phyloP scores from a whole-genome alignment of 495 filamentous ascomycete genomes.

The Hyaloscypha variabilis region DNA sequence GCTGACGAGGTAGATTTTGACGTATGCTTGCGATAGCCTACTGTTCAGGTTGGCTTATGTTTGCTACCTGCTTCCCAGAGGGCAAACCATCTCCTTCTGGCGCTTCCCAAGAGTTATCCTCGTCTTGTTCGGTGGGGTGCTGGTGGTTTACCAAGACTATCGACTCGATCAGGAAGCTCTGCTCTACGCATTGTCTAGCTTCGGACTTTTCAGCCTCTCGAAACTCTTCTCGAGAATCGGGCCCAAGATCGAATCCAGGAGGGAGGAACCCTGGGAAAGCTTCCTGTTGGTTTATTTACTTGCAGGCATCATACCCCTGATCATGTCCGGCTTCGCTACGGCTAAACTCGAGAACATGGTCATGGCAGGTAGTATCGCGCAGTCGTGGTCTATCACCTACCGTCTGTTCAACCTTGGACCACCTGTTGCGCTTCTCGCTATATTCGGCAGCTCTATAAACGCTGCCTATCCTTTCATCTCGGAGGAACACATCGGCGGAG shows the following conservation, averaged over 20 bases:
- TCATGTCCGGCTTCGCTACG: slow-evolving; percentile 20
- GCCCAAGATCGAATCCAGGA: slow-evolving; percentile 20
- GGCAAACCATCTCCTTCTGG: neutral
- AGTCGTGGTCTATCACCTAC: slow-evolving; percentile 17
- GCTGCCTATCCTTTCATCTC: slow-evolving; percentile 23
- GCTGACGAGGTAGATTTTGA: slow-evolving; percentile 19
- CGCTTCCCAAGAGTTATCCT: slow-evolving; percentile 15
- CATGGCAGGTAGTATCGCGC: slow-evolving; percentile 8
- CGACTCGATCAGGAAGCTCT: slow-evolving; percentile 18
- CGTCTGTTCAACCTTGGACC: slow-evolving; percentile 17
- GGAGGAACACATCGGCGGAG: slow-evolving; percentile 18
- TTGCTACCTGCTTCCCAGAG: slow-evolving; percentile 13
- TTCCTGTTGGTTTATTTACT: slow-evolving; percentile 24
- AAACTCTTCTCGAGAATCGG: slow-evolving; percentile 25
- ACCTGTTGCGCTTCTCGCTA: slow-evolving; percentile 12
- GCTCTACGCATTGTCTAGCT: slow-evolving; percentile 7
- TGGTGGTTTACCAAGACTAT: slow-evolving; percentile 21
- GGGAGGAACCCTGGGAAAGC: slow-evolving; percentile 18
- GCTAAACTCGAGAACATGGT: slow-evolving; percentile 22
- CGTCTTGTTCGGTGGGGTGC: neutral
- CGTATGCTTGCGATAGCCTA: slow-evolving; percentile 27
- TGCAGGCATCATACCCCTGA: slow-evolving; percentile 21
- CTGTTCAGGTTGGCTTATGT: slow-evolving; percentile 17
- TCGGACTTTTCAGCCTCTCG: slow-evolving; percentile 17
- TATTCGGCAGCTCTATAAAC: slow-evolving; percentile 21